Evolutionary conservation across 2,329 filamentous ascomycete genomes (phyloP).

Genomic region (Hypoxylon sp.): DNA sequence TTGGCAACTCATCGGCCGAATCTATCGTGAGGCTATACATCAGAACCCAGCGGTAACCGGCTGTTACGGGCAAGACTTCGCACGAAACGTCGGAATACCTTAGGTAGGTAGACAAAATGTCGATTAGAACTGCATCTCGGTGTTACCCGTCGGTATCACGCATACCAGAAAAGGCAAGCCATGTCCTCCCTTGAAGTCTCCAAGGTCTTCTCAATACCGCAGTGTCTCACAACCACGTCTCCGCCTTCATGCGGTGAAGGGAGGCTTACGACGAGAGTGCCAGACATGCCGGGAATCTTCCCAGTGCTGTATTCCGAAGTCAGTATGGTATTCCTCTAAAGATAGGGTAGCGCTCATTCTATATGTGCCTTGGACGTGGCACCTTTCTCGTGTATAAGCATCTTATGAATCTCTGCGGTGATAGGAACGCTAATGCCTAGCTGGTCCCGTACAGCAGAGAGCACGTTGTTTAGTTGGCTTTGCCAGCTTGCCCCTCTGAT

Average conservation of each 20-base stretch:
- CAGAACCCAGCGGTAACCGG: conserved; percentile 59
- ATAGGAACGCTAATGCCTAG: conserved; percentile 47
- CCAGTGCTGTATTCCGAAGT: conserved; percentile 47
- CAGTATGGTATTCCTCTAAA: neutral
- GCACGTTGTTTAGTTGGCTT: conserved; percentile 37
- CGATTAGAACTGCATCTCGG: neutral
- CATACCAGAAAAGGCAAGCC: conserved; percentile 41
- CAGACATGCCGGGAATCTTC: conserved; percentile 58
- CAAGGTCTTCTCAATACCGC: conserved; percentile 45
- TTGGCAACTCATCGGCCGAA: conserved; percentile 29
- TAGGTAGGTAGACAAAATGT: conserved; percentile 4
- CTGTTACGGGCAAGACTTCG: conserved; percentile 56
- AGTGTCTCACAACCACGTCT: conserved; percentile 52
- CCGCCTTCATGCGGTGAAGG: conserved; percentile 59
- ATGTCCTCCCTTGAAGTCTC: conserved; percentile 38
- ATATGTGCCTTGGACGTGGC: conserved; percentile 58
- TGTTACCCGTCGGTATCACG: neutral
- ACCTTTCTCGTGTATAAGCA: conserved; percentile 59
- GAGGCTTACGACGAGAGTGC: conserved; percentile 57
- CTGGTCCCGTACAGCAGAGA: conserved; percentile 35
- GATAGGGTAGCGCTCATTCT: conserved; percentile 43
- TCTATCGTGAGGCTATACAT: conserved; percentile 58
- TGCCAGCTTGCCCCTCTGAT: conserved; percentile 49
- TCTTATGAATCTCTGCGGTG: conserved; percentile 53
- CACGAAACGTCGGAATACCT: conserved; percentile 63